Base-by-base conservation (phyloP, 495 filamentous ascomycete species). In the Hyphodiscus hymeniophilus region DNA sequence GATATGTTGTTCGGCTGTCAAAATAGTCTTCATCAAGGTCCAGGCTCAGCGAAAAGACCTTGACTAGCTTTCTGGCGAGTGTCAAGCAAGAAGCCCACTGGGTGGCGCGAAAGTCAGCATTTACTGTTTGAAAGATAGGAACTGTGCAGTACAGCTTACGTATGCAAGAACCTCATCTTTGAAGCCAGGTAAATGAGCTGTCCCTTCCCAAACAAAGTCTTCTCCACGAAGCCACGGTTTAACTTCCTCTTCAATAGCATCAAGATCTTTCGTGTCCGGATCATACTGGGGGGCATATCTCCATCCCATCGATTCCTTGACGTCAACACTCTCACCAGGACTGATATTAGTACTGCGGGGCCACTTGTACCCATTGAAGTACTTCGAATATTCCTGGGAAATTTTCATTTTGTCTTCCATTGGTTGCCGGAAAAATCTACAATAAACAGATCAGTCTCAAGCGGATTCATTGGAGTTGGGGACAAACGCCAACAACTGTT, bases 1-100 rank as follows among this genome's bases (percentile, higher is more conserved):
- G 75, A 48, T 67, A 66, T 0, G 75, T 75, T 32, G 63, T 67
- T 21, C 72, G 62, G 11, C 61, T 58, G 47, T 76, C 73, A 51
- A 76, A 76, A 49, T 75, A 77, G 50, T 66, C 50, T 47, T 77
- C 73, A 0, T 63, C 61, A 26, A 75, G 60, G 24, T 67, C 63
- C 12, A 78, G 60, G 3, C 70, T 67, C 0, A 78, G 60, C 0
- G 73, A 72, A 50, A 78, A 76, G 30, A 73, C 61, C 22, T 61
- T 63, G 1, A 71, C 66, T 8, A 78, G 59, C 35, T 64, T 67
- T 34, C 74, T 61, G 7, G 73, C 69, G 7, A 78, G 61, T 0
- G 56, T 59, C 2, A 78, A 61, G 23, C 75, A 70, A 7, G 45
- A 51, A 28, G 65, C 58, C 66, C 71, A 76, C 4, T 28, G 10